phyloP scores from a whole-genome alignment of 1,139 yeast genomes.

The Kodamaea sp. region DNA sequence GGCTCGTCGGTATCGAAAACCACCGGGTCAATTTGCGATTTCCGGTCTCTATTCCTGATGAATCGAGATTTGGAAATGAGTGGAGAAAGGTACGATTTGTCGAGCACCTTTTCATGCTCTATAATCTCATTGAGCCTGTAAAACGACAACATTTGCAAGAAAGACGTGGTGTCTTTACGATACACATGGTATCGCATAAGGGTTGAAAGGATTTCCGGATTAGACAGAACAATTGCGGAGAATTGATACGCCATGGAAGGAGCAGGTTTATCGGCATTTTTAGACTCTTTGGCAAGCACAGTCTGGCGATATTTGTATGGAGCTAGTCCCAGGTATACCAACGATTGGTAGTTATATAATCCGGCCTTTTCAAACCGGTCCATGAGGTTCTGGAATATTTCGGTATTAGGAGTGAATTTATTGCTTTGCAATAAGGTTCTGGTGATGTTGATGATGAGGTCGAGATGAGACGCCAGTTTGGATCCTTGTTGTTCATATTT shows the following conservation, averaged over 20 bases:
- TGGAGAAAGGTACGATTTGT: constrained; percentile 20
- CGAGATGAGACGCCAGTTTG: constrained; percentile 19
- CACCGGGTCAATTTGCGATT: constrained; percentile 13
- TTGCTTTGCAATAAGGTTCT: constrained; percentile 19
- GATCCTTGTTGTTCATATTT: constrained; percentile 10
- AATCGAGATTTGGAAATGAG: constrained; percentile 35
- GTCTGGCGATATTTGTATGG: constrained; percentile 23
- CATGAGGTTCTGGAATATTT: constrained; percentile 27
- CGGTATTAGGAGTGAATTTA: constrained; percentile 24
- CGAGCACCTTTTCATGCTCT: constrained; percentile 25
- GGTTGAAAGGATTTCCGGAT: constrained; percentile 30
- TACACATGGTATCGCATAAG: constrained; percentile 29
- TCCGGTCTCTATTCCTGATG: constrained; percentile 14
- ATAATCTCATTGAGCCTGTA: constrained; percentile 31
- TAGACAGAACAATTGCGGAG: constrained; percentile 21
- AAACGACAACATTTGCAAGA: constrained; percentile 29
- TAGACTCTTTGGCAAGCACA: constrained; percentile 16
- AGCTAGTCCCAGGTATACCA: constrained; percentile 29
- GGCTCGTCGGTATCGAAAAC: constrained; percentile 17
- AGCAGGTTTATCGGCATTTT: constrained; percentile 1
- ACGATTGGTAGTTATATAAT: constrained; percentile 28
- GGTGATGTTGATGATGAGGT: constrained; percentile 22
- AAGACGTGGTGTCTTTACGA: constrained; percentile 21
- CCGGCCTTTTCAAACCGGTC: constrained; percentile 25
- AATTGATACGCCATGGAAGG: constrained; percentile 23